Conservation (phyloP, 768 basidiomycete genomes). For the Fibroporia radiculosa region DNA sequence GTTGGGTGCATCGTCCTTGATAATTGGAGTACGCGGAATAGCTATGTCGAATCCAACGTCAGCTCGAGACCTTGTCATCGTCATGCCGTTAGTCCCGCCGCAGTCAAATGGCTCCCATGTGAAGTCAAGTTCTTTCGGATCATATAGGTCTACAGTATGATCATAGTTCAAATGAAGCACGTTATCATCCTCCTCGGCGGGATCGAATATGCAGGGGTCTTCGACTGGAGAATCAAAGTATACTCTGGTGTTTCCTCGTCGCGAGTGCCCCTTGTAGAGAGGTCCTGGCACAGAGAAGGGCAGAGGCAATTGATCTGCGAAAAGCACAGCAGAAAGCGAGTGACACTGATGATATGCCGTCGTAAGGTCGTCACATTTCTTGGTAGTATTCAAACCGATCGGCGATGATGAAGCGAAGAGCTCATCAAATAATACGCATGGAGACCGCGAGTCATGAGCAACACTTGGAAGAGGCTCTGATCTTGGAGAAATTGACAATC, state of each 20-base stretch:
- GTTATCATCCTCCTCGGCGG: constrained; percentile 28
- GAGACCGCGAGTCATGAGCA: background rate
- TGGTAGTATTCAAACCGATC: background rate
- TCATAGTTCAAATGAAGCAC: constrained; percentile 30
- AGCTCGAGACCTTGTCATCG: background rate
- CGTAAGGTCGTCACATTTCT: background rate
- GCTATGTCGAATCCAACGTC: background rate
- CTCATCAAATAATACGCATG: background rate
- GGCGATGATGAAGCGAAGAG: background rate
- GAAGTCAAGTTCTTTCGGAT: constrained; percentile 40
- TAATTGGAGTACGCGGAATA: background rate
- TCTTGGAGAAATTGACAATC: background rate
- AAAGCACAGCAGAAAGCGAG: background rate
- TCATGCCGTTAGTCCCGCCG: background rate
- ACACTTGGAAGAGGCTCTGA: background rate
- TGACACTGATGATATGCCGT: background rate
- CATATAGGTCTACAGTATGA: background rate
- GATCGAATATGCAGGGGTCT: constrained; percentile 35
- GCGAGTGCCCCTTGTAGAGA: background rate
- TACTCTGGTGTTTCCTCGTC: constrained; percentile 18
- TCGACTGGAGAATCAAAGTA: constrained; percentile 49
- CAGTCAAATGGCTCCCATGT: constrained; percentile 45
- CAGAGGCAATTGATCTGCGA: background rate
- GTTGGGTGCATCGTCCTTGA: background rate
- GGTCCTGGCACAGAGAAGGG: background rate